A percentile compares a stretch with the other conserved stretches of the same genome.
These are phyloP conservation scores for Exophiala viscosa DNA, from an alignment of 2,329 filamentous ascomycete species.

Conservation along the genomic window DNA sequence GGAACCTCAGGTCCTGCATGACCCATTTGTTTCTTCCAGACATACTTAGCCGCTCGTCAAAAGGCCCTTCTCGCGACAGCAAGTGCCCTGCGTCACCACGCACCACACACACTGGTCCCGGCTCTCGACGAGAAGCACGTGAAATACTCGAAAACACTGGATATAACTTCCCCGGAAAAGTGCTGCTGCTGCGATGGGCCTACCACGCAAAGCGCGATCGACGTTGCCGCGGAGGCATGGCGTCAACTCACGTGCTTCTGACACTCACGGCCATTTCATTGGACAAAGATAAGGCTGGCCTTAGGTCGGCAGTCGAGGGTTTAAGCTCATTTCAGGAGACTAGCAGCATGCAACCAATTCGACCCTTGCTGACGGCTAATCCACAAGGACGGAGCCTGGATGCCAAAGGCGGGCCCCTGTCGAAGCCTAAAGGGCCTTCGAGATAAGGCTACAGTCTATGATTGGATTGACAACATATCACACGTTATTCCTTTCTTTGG, in stretches of 20 bases:
- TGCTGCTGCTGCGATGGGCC: neutral
- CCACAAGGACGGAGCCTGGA: neutral
- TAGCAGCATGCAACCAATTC: neutral
- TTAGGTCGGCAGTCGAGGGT: neutral
- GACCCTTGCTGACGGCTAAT: neutral
- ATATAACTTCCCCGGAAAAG: neutral
- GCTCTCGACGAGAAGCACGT: no score
- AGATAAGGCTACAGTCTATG: constrained; percentile 12
- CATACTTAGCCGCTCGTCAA: no score
- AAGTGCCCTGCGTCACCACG: no score
- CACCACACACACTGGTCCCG: no score
- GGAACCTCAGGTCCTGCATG: no score
- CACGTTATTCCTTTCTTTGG: neutral
- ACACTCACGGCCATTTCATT: neutral
- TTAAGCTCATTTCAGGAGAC: neutral
- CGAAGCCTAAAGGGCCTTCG: neutral
- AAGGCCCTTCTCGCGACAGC: no score
- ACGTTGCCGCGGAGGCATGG: neutral
- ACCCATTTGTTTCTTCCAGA: no score
- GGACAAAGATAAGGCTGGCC: neutral
- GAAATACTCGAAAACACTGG: no score
- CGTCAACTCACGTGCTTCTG: neutral
- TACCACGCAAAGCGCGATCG: neutral
- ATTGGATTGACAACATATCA: constrained; percentile 9
- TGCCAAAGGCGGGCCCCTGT: neutral